Evolutionary conservation across 2,329 filamentous ascomycete species (phyloP).

Genomic region (Paraconiothyrium brasiliense): DNA sequence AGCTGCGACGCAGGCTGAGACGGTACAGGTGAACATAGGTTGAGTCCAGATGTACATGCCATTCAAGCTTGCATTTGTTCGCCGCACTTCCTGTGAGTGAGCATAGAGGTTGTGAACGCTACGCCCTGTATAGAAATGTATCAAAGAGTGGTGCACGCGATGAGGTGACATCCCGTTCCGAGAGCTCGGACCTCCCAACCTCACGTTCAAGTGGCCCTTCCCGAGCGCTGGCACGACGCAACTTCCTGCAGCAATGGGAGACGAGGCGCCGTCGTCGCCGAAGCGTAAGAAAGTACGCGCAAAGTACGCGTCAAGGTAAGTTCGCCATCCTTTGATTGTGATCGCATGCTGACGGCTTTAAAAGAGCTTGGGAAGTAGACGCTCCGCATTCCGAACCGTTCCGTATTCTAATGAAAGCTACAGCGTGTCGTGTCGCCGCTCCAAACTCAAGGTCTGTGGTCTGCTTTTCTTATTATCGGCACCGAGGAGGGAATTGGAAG

Average conservation of each 20-base stretch:
- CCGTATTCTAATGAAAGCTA: slow-evolving; percentile 26
- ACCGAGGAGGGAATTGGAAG: not conserved
- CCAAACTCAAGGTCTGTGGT: slow-evolving; percentile 46
- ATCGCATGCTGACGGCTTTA: slow-evolving; percentile 37
- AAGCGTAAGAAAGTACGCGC: slow-evolving; percentile 49
- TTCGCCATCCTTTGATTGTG: slow-evolving; percentile 16
- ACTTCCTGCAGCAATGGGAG: slow-evolving; percentile 34
- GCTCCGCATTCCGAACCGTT: slow-evolving; percentile 29
- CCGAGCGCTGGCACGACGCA: slow-evolving; percentile 24
- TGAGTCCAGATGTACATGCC: no score
- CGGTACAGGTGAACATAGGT: no score
- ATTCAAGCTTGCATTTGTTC: no score
- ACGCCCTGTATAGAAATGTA: no score
- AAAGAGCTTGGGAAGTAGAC: slow-evolving; percentile 12
- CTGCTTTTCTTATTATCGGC: not conserved
- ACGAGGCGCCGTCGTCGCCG: slow-evolving; percentile 37
- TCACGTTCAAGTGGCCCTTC: slow-evolving; percentile 7
- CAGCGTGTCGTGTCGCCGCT: slow-evolving; percentile 47
- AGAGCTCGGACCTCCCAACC: slow-evolving; percentile 1
- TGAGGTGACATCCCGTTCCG: slow-evolving; percentile 12
- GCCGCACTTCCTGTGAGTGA: no score
- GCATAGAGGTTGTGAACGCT: no score
- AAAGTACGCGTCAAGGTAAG: slow-evolving; percentile 49
- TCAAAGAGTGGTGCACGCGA: not conserved
- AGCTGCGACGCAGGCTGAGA: no score